Evolutionary conservation across 2,329 filamentous ascomycete species (phyloP), one percentile per base, ranked within the genome.

Genomic region (Penicillium sp.): DNA sequence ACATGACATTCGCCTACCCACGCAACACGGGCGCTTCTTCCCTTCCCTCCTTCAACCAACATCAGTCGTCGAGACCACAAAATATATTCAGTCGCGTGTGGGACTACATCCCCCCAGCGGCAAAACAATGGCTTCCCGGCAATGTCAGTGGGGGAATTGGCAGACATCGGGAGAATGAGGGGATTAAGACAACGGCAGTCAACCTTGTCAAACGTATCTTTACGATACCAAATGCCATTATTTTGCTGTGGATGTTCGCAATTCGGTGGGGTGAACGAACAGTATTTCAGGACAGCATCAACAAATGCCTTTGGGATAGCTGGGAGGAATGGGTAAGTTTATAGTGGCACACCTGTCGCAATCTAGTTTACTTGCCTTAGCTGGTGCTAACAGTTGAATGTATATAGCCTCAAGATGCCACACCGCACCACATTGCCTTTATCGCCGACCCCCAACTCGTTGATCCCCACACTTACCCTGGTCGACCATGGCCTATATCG

Each of bases 391-490:
- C 33, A 16, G 9, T 53, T 47, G 9, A 46, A 59, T 40, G 49
- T 40, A 33, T 55, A 38, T 69, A 96, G 94, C 91, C 92, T 52
- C 76, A 83, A 67, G 86, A 82, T 65, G 88, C 92, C 50, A 85
- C 83, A 34, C 94, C 94, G 29, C 92, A 97, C 73, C 90, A 87
- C 70, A 82, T 96, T 65, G 81, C 91, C 65, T 87, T 97, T 71
- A 82, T 97, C 64, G 91, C 92, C 59, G 92, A 97, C 70, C 92
- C 92, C 43, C 92, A 97, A 73, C 83, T 97, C 57, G 91, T 94
- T 69, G 92, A 97, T 74, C 90, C 92, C 53, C 91, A 97, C 74
- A 95, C 92, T n/a, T 97, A 97, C 69, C 91, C 92, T 2, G 91
- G 89, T 65, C 87, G 92, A 44, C 87, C 86, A 39, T 89, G 87